Percentiles rank a stretch among this genome's conserved stretches.
phyloP scores from a whole-genome alignment of 257 asterid genomes.

The Galeopsis tetrahit region DNA sequence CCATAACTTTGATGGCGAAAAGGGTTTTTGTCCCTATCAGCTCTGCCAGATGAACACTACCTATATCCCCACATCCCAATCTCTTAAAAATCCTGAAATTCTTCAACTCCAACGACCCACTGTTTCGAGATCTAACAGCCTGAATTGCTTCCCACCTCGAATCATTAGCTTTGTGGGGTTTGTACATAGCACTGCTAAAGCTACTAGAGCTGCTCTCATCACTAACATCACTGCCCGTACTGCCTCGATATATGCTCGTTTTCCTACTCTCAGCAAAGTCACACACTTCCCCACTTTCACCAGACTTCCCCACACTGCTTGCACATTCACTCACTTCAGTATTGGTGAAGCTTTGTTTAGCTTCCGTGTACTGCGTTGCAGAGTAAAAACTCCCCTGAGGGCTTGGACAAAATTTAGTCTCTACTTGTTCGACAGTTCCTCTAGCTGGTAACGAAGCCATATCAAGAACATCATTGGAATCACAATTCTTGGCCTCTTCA shows the following conservation, averaged over 20 bases:
- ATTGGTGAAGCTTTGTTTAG: conserved; percentile 61
- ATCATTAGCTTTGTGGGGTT: conserved; percentile 65
- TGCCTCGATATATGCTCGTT: conserved; percentile 56
- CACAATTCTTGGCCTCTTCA: conserved; percentile 37
- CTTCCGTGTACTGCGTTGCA: conserved; percentile 53
- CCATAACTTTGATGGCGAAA: conserved; percentile 71
- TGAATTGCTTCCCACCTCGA: conserved; percentile 62
- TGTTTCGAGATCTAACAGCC: conserved; percentile 48
- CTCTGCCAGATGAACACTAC: conserved; percentile 64
- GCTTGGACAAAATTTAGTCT: conserved; percentile 45
- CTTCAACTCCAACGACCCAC: conserved; percentile 52
- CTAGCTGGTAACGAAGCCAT: conserved; percentile 38
- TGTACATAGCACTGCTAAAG: conserved; percentile 52
- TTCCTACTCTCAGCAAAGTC: conserved; percentile 51
- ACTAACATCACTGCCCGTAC: conserved; percentile 58
- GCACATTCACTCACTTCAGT: conserved; percentile 54
- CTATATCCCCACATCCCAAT: conserved; percentile 68
- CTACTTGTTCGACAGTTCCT: conserved; percentile 36
- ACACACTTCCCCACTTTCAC: conserved; percentile 46
- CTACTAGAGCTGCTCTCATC: conserved; percentile 71
- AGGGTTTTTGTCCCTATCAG: conserved; percentile 58
- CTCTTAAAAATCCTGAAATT: conserved; percentile 63
- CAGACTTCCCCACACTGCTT: conserved; percentile 53
- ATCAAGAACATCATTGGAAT: conserved; percentile 42
- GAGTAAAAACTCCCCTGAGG: conserved; percentile 67